These are phyloP conservation scores for Amphirosellinia nigrospora DNA, from an alignment of 495 filamentous ascomycete genomes.

Conservation along the genomic window DNA sequence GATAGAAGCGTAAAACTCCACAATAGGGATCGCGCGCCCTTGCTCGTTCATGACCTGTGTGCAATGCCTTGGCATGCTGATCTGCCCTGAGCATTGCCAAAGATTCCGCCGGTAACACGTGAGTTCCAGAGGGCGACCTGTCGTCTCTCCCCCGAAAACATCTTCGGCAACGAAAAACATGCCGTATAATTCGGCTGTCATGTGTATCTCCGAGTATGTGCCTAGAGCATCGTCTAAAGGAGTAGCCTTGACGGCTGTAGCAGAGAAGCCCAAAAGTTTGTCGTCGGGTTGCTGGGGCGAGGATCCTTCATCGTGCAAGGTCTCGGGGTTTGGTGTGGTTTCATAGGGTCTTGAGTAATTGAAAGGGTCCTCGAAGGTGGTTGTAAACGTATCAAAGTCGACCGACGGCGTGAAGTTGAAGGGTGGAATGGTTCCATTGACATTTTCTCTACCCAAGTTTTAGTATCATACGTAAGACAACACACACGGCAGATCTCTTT, in stretches of 20 bases:
- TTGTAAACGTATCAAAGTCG: slow-evolving; percentile 60
- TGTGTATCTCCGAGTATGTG: slow-evolving; percentile 63
- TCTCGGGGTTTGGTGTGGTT: slow-evolving; percentile 36
- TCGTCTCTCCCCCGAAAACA: slow-evolving; percentile 56
- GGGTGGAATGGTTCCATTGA: slow-evolving; percentile 49
- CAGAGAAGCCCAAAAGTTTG: slow-evolving; percentile 80
- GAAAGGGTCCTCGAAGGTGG: slow-evolving; percentile 73
- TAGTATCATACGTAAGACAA: slow-evolving; percentile 21
- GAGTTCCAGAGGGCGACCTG: slow-evolving; percentile 73
- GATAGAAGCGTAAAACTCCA: slow-evolving; percentile 77
- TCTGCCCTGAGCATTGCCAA: slow-evolving; percentile 85
- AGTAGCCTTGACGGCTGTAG: slow-evolving; percentile 70
- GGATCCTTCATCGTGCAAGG: slow-evolving; percentile 40
- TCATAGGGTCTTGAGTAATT: slow-evolving; percentile 63
- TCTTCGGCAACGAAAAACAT: slow-evolving; percentile 94
- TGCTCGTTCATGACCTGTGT: slow-evolving; percentile 78
- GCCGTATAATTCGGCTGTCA: slow-evolving; percentile 86
- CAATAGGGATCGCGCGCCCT: slow-evolving; percentile 74
- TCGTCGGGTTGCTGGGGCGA: slow-evolving; percentile 67
- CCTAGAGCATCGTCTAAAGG: slow-evolving; percentile 66
- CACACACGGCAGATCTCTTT: not conserved
- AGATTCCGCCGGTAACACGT: slow-evolving; percentile 92
- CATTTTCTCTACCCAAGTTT: slow-evolving; percentile 45
- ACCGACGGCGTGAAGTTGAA: slow-evolving; percentile 61
- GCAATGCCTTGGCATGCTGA: slow-evolving; percentile 75